These are phyloP conservation scores for Fusarium chlamydosporum DNA, from an alignment of 2,329 filamentous ascomycete genomes.

Conservation along the genomic window DNA sequence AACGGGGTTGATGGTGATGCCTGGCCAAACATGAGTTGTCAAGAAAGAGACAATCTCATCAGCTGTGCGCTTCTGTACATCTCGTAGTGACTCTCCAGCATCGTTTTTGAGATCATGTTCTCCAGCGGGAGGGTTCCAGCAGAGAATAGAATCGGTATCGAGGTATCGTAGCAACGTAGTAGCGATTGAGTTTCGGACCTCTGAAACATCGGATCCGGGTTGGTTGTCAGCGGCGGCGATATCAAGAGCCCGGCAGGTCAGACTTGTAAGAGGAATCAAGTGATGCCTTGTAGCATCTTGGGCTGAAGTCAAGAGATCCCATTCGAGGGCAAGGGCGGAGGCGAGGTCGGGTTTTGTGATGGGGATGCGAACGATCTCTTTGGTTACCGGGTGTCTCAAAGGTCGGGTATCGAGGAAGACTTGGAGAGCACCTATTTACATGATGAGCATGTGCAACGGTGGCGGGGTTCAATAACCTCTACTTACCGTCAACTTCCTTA, in stretches of 20 bases:
- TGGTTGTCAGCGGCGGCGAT: constrained; percentile 76
- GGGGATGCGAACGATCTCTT: constrained; percentile 79
- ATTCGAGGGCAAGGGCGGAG: constrained; percentile 88
- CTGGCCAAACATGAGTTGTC: constrained; percentile 83
- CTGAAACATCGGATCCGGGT: constrained; percentile 56
- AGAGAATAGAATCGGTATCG: constrained; percentile 91
- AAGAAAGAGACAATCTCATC: constrained; percentile 80
- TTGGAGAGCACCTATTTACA: constrained; percentile 61
- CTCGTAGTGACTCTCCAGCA: constrained; percentile 72
- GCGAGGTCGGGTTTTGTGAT: constrained; percentile 84
- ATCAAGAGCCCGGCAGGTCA: constrained; percentile 86
- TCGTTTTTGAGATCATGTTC: constrained; percentile 64
- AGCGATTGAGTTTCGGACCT: constrained; percentile 74
- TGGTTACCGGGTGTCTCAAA: constrained; percentile 81
- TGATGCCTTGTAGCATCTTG: constrained; percentile 89
- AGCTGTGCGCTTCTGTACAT: constrained; percentile 78
- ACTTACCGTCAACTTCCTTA: constrained; percentile 73
- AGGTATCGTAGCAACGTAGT: constrained; percentile 85
- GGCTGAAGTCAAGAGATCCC: constrained; percentile 86
- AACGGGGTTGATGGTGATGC: constrained; percentile 82
- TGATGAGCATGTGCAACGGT: constrained; percentile 22
- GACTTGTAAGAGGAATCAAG: constrained; percentile 89
- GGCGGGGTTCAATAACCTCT: constrained; percentile 2
- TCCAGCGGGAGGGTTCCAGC: constrained; percentile 78
- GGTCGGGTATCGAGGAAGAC: constrained; percentile 84